Conservation (phyloP, 164 flowering plant species). For the Piper longum region DNA sequence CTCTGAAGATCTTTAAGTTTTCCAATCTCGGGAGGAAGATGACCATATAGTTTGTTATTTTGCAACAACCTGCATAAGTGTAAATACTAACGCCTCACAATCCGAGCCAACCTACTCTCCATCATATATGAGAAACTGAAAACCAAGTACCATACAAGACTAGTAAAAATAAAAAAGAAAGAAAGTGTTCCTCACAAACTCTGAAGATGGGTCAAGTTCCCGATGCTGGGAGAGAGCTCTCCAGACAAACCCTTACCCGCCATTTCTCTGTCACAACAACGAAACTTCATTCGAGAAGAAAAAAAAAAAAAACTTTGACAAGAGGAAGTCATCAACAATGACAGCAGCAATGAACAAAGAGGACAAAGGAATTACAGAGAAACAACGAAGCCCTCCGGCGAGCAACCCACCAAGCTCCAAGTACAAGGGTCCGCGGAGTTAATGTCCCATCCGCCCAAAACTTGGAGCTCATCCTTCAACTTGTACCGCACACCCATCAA, state of each 20-base stretch:
- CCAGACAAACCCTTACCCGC: conserved; percentile 64
- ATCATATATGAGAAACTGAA: not conserved
- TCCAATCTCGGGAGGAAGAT: conserved; percentile 71
- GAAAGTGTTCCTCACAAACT: conserved; percentile 42
- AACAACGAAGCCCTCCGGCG: conserved; percentile 65
- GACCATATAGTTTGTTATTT: conserved; percentile 67
- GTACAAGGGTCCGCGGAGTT: conserved; percentile 98
- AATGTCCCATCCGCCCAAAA: conserved; percentile 89
- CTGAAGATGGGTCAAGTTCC: conserved; percentile 67
- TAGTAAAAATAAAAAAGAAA: not conserved
- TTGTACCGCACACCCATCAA: conserved; percentile 81
- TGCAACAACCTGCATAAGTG: conserved; percentile 58
- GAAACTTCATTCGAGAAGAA: not conserved
- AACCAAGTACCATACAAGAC: not conserved
- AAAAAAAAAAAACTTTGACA: not conserved
- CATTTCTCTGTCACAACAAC: conserved; percentile 53
- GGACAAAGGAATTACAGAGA: conserved; percentile 52
- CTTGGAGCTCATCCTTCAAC: conserved; percentile 38
- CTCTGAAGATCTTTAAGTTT: conserved; percentile 62
- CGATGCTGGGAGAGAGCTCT: conserved; percentile 63
- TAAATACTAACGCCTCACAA: not conserved
- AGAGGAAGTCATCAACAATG: not conserved
- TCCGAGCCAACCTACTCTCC: not conserved
- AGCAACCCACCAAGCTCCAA: conserved; percentile 89
- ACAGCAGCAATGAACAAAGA: conserved; percentile 1